phyloP scores from a whole-genome alignment of 2,329 filamentous ascomycete genomes.

The Fusarium pininemorale region DNA sequence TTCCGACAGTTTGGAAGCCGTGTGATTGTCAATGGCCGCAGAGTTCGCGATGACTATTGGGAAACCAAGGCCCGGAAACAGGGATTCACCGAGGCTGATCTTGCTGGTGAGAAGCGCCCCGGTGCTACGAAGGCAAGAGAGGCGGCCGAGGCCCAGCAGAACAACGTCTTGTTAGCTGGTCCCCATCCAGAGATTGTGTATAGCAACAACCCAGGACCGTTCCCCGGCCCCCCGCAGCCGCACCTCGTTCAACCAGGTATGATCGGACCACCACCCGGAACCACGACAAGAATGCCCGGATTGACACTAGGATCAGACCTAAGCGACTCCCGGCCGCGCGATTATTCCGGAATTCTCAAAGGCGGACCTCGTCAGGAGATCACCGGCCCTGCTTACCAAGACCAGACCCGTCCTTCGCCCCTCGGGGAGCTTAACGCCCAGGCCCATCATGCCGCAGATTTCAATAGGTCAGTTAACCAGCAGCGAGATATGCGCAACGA shows the following conservation, averaged over 20 bases:
- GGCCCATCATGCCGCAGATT: conserved; percentile 88
- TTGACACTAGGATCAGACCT: conserved; percentile 84
- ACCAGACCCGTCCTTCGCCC: conserved; percentile 80
- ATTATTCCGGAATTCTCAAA: conserved; percentile 81
- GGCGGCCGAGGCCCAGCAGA: conserved; percentile 72
- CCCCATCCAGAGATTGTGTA: conserved; percentile 90
- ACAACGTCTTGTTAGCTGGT: conserved; percentile 68
- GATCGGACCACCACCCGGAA: conserved; percentile 70
- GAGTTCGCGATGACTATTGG: conserved; percentile 98
- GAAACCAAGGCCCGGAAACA: conserved; percentile 97
- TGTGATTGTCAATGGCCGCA: conserved; percentile 86
- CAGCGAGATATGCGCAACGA: conserved; percentile 82
- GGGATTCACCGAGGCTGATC: conserved; percentile 96
- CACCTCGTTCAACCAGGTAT: conserved; percentile 78
- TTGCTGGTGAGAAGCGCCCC: conserved; percentile 94
- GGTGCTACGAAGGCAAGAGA: conserved; percentile 90
- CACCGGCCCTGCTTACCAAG: conserved; percentile 86
- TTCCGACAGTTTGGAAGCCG: conserved; percentile 97
- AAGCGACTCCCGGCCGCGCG: conserved; percentile 78
- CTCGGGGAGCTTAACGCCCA: conserved; percentile 84
- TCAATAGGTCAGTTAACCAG: conserved; percentile 84
- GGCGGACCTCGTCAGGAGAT: conserved; percentile 90
- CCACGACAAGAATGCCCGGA: conserved; percentile 79
- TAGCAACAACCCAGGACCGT: conserved; percentile 74
- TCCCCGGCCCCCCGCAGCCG: conserved; percentile 73